A percentile compares a stretch with the other conserved stretches of the same genome.
phyloP scores from a whole-genome alignment of 192 early-diverging fungal species.

The Lobosporangium transversale region DNA sequence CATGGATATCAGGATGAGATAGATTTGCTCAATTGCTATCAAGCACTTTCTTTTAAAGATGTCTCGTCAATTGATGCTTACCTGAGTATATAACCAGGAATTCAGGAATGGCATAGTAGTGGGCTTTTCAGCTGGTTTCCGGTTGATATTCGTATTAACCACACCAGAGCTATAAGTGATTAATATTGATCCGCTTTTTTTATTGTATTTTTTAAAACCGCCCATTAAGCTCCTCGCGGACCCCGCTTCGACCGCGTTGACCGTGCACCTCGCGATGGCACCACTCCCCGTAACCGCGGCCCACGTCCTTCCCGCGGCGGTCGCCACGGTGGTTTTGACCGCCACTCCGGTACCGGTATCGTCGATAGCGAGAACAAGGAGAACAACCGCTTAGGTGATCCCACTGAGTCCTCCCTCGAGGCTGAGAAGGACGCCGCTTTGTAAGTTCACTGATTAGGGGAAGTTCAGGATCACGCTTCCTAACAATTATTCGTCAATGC shows the following conservation, averaged over 20 bases:
- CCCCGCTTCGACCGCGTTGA: slow-evolving; percentile 53
- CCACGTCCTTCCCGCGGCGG: slow-evolving; percentile 56
- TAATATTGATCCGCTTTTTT: too few relatives aligned
- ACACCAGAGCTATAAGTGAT: too few relatives aligned
- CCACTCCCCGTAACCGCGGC: slow-evolving; percentile 53
- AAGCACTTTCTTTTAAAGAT: too few relatives aligned
- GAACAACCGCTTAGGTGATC: slow-evolving; percentile 84
- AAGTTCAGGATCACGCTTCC: background rate
- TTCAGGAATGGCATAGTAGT: background rate
- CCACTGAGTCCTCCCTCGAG: slow-evolving; percentile 66
- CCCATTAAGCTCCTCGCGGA: slow-evolving; percentile 47
- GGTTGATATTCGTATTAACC: background rate
- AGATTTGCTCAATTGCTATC: too few relatives aligned
- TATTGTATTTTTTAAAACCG: background rate
- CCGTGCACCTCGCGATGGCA: slow-evolving; percentile 51
- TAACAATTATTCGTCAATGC: background rate
- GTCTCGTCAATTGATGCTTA: too few relatives aligned
- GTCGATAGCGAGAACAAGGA: slow-evolving; percentile 92
- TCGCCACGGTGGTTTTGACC: slow-evolving; percentile 78
- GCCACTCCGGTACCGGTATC: slow-evolving; percentile 83
- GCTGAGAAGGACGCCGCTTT: slow-evolving; percentile 63
- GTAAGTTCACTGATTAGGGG: slow-evolving; percentile 34
- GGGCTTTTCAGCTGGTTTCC: background rate
- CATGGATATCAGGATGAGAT: too few relatives aligned
- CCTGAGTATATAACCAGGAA: too few relatives aligned